phyloP scores from a whole-genome alignment of 1,284 basidiomycete genomes.

The Fomitopsis schrenkii region DNA sequence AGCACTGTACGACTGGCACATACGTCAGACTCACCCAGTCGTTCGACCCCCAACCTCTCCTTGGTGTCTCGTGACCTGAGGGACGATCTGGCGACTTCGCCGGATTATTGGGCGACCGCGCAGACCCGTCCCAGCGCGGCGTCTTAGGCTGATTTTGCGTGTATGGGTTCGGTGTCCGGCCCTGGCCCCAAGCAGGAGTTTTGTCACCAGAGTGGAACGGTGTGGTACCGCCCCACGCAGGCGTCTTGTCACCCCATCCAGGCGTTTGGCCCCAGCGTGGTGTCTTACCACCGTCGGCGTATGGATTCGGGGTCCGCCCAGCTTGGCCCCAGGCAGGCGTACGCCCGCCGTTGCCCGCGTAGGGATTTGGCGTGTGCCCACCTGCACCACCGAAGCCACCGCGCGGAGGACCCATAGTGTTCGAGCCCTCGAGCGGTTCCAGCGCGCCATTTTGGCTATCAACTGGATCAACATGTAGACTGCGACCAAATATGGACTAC shows the following conservation, averaged over 20 bases:
- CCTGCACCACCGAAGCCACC: constrained; percentile 7
- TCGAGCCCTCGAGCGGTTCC: constrained; percentile 37
- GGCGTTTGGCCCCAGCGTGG: constrained; percentile 68
- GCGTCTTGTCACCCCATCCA: constrained; percentile 46
- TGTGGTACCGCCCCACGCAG: constrained; percentile 45
- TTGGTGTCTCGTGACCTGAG: not conserved
- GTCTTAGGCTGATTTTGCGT: constrained; percentile 1
- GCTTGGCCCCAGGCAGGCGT: constrained; percentile 39
- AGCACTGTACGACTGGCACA: not conserved
- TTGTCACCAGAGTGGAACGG: constrained; percentile 23
- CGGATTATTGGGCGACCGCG: not conserved
- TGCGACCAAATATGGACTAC: constrained; percentile 25
- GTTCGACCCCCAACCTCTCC: not conserved
- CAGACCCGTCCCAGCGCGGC: constrained; percentile 5
- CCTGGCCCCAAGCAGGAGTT: constrained; percentile 26
- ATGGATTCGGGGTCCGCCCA: constrained; percentile 72
- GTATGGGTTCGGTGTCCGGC: not conserved
- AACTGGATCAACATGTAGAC: not conserved
- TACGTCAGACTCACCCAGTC: not conserved
- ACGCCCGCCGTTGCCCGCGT: constrained; percentile 34
- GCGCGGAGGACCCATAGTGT: constrained; percentile 32
- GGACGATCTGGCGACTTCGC: not conserved
- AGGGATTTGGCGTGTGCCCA: constrained; percentile 38
- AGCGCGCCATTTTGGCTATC: constrained; percentile 53
- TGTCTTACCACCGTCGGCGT: constrained; percentile 56